These are phyloP conservation scores for Silene conica DNA, from an alignment of 148 eudicot species.

Conservation along the genomic window DNA sequence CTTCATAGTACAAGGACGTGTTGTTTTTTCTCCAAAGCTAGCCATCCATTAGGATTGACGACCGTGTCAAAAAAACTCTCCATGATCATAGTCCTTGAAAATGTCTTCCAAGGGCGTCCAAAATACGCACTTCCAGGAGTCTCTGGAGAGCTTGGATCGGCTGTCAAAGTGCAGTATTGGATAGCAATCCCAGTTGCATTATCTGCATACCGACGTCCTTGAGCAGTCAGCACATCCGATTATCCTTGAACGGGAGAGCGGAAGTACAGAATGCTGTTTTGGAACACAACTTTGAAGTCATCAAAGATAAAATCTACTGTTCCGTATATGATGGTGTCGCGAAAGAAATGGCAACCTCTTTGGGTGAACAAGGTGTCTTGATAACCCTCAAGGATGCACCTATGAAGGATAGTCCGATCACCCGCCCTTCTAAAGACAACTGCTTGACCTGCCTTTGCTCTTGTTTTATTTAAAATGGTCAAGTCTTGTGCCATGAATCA, in stretches of 20 bases:
- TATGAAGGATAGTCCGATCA: background rate
- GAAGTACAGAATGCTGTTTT: background rate
- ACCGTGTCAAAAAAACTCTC: background rate
- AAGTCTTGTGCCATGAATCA: background rate
- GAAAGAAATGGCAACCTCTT: background rate
- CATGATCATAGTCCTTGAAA: background rate
- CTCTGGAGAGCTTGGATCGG: background rate
- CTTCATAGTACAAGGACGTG: background rate
- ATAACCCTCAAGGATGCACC: background rate
- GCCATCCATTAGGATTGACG: background rate
- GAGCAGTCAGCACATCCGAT: background rate
- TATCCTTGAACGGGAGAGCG: background rate
- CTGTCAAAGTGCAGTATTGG: background rate
- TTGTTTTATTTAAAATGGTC: background rate
- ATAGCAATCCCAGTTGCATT: background rate
- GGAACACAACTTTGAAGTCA: background rate
- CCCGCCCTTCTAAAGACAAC: background rate
- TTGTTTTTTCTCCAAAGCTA: background rate
- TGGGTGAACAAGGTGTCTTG: background rate
- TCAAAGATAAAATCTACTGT: conserved; percentile 1
- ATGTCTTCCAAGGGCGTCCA: background rate
- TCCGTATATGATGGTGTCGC: background rate
- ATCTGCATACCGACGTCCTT: background rate
- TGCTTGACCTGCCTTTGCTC: background rate
- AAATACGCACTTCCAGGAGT: background rate